A percentile compares a stretch with the other conserved stretches of the same genome.
Conservation (phyloP, 495 filamentous ascomycete species). For the Aspergillus diversus region DNA sequence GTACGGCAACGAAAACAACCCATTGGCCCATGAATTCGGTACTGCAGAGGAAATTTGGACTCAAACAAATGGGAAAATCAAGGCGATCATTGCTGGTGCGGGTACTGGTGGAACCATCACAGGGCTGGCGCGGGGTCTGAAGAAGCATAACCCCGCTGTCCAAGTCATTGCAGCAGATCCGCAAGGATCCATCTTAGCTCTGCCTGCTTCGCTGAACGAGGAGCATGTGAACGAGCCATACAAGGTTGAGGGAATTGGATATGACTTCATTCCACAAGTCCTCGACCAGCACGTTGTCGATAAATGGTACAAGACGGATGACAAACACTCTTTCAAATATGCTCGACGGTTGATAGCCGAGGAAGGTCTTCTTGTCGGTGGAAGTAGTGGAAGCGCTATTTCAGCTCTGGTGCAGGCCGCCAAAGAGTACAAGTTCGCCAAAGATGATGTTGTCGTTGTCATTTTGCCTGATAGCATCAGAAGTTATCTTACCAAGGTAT, state of each 20-base stretch:
- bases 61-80: conserved; percentile 85
- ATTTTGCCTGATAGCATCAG: conserved; percentile 93
- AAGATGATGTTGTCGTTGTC: conserved; percentile 85
- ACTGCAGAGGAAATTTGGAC: conserved; percentile 97
- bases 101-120: conserved; percentile 97
- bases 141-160: conserved; percentile 80
- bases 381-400: conserved; percentile 91
- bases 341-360: conserved; percentile 89
- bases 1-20: conserved; percentile 91
- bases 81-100: conserved; percentile 85
- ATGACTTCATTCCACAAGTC: conserved; percentile 96
- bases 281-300: conserved; percentile 81
- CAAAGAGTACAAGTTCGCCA: conserved; percentile 71
- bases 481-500: conserved; percentile 91
- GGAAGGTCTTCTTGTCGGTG: conserved; percentile 92
- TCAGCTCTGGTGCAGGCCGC: conserved; percentile 79
- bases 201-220: conserved; percentile 77
- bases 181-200: conserved; percentile 81
- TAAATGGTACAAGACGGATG: conserved; percentile 97
- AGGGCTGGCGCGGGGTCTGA: conserved; percentile 81
- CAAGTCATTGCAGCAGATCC: conserved; percentile 93
- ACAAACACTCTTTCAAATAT: conserved; percentile 87
- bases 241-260: conserved; percentile 98
- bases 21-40: conserved; percentile 88
- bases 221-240: conserved; percentile 81